Evolutionary conservation across 2,329 filamentous ascomycete genomes (phyloP).

Genomic region (Onygenales sp.): DNA sequence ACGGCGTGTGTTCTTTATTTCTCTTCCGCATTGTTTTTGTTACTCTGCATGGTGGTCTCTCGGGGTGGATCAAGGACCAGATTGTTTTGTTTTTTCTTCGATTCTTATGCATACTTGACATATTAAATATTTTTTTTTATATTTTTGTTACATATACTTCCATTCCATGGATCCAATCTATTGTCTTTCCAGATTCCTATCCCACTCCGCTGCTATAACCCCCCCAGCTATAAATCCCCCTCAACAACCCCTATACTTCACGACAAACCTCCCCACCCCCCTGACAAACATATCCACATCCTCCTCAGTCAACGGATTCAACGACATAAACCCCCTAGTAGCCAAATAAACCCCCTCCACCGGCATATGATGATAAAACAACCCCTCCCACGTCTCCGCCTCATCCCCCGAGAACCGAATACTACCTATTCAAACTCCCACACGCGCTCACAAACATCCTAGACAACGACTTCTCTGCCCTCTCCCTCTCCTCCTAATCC

Average conservation of each 20-base stretch:
- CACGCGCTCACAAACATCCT: conserved; percentile 22
- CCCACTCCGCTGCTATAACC: too few relatives aligned
- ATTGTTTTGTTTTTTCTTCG: neutral
- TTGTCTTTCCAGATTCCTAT: neutral
- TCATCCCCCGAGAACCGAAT: conserved; percentile 18
- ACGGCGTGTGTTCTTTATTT: neutral
- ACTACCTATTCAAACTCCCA: conserved; percentile 19
- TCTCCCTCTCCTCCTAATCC: neutral
- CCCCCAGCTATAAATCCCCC: neutral
- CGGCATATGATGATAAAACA: conserved; percentile 23
- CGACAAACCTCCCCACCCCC: conserved; percentile 1
- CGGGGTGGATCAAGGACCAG: too few relatives aligned
- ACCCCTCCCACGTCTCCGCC: conserved; percentile 12
- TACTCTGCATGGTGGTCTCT: neutral
- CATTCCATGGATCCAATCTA: neutral
- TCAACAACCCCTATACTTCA: neutral
- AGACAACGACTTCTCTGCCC: conserved; percentile 7
- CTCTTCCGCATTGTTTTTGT: neutral
- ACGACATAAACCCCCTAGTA: conserved; percentile 20
- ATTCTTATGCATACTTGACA: neutral
- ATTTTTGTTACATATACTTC: neutral
- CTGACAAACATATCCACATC: conserved; percentile 1
- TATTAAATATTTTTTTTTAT: neutral
- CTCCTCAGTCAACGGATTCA: conserved; percentile 18
- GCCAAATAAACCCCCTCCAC: conserved; percentile 20